Base-by-base conservation (phyloP, 257 asterid genomes). In the Salvia miltiorrhiza region DNA sequence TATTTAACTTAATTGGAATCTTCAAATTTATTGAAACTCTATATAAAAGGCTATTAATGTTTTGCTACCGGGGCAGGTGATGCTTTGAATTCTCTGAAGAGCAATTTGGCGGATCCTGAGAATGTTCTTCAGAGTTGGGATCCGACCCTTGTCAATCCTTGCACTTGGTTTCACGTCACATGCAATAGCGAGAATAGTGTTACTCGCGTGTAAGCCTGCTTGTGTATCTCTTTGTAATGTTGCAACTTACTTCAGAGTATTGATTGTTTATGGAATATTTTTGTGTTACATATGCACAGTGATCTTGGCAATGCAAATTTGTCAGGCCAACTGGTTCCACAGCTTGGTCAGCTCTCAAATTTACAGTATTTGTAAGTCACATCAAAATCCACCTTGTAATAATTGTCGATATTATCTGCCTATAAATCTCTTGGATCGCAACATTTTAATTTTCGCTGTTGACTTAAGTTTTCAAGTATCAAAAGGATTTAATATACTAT, bases 281-380 rank as follows among this genome's bases (percentile, higher is more conserved):
- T 32, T 67, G 45, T 60, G 69, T 63, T 47, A n/a, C 48, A 61
- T 65, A 7, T 62, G 28, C 45, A 43, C 85, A 94, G 99, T 39
- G 99, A 94, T 82, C 96, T 94, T 50, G 99, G 97, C 53, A 89
- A 91, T 78, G 97, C 99, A 56, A 86, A 94, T 84, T 88, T 94
- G 81, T 79, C 96, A 1, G 99, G 99, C 20, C 78, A 57, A 74
- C 88, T 94, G 55, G 93, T 76, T 82, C 80, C 99, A 7, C 95
- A 91, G 89, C 97, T 94, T 55, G 99, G 99, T 70, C 85, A 57
- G 74, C 97, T 94, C 63, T 63, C 59, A 9, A 79, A 80, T 76
- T 83, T 94, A 81, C 93, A 94, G 77, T 94, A 91, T 86, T 74
- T 94, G 99, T 94, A 86, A 87, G 99, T 77, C 21, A 14, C 32